Base-by-base conservation (phyloP, 352 stramenopile species). In the Phytopythium montanum region DNA sequence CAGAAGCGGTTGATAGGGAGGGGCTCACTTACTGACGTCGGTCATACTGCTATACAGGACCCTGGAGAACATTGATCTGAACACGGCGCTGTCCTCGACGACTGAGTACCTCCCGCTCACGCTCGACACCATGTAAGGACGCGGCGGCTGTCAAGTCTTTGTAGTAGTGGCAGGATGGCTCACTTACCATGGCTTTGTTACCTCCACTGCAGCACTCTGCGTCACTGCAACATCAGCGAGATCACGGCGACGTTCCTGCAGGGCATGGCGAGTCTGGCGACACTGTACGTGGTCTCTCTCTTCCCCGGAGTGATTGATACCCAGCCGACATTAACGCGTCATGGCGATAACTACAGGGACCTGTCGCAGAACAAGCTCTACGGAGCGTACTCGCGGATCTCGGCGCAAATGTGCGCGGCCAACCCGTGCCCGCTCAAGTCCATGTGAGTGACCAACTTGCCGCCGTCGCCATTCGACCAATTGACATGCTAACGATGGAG, bases 341-440 rank as follows among this genome's bases (percentile, higher is more conserved):
- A 23, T 45, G 18, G 10, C 39, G n/a, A 56, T 4, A 46, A 19
- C 6, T 23, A 41, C 21, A 72, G 65, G 34, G 74, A 83, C 48
- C 46, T 83, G 6, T 83, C 74, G n/a, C 42, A 70, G 45, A 83
- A 83, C 60, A 70, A 79, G 18, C 55, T 83, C n/a, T 16, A 69
- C 3, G 71, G 71, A 13, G 66, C 62, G 3, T 83, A 83, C 69
- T 75, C 67, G 39, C 74, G 71, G 16, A 76, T 83, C 53, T 71
- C 64, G n/a, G 60, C 73, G n/a, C 67, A 75, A 58, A 69, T 83
- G 57, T 80, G 74, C 64, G 69, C 71, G 8, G 71, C 70, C 51
- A 76, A 80, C 36, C 71, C 74, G 36, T 83, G 74, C 29, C 74
- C 71, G 2, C 45, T 83, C 23, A 65, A 75, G 60, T 79, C 66